Percentiles rank a stretch among this genome's conserved stretches.
Evolutionary conservation across 306 rosid species (phyloP).

Genomic region (Alnus glutinosa): DNA sequence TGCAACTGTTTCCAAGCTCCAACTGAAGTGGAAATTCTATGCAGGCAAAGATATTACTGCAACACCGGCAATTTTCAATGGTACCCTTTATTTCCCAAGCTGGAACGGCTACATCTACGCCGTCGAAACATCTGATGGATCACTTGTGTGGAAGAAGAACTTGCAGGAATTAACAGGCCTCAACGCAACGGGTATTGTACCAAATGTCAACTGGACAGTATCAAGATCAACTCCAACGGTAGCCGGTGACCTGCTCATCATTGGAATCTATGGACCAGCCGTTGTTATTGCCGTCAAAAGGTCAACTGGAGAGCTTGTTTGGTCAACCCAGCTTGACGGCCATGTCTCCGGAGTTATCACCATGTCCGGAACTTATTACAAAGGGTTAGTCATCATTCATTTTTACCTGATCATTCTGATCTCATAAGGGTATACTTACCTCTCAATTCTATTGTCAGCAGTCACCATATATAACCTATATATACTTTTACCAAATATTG

Average conservation of each 20-base stretch:
- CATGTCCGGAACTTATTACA: constrained; percentile 62
- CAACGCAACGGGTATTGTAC: constrained; percentile 32
- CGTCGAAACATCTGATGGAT: constrained; percentile 39
- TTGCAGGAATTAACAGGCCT: constrained; percentile 45
- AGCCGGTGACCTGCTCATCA: constrained; percentile 32
- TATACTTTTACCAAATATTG: no score
- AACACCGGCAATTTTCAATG: constrained; percentile 52
- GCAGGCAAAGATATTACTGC: constrained; percentile 58
- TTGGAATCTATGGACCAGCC: constrained; percentile 60
- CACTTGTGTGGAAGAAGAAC: constrained; percentile 42
- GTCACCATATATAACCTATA: no score
- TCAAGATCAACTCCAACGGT: constrained; percentile 56
- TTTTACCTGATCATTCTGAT: no score
- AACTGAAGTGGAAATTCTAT: constrained; percentile 53
- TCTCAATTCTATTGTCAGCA: no score
- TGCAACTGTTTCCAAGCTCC: constrained; percentile 31
- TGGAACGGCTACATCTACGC: constrained; percentile 66
- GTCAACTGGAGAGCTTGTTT: constrained; percentile 41
- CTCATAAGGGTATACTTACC: no score
- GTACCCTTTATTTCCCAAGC: constrained; percentile 52
- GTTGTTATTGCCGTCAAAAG: constrained; percentile 47
- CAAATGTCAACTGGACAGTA: constrained; percentile 38
- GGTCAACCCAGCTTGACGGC: constrained; percentile 43
- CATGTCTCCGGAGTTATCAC: constrained; percentile 26
- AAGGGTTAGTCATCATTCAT: constrained; percentile 33